A percentile compares a stretch with the other conserved stretches of the same genome.
These are phyloP conservation scores for Colletotrichum incanum DNA, from an alignment of 2,329 filamentous ascomycete species.

Conservation along the genomic window DNA sequence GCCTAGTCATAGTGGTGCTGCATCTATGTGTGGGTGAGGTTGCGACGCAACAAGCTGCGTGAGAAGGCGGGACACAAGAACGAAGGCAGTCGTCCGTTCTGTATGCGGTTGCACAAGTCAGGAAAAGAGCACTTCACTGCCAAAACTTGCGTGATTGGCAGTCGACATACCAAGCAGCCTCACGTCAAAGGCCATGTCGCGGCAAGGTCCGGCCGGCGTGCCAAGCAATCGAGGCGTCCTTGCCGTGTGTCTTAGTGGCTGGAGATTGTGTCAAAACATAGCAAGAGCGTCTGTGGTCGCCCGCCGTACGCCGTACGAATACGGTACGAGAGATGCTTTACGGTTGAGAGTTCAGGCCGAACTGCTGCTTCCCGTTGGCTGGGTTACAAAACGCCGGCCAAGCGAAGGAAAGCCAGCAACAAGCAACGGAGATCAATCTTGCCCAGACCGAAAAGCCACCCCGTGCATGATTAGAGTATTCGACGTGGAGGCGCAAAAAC, in stretches of 20 bases:
- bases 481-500: conserved; percentile 19
- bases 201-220: neutral
- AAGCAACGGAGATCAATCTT: conserved; percentile 30
- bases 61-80: neutral
- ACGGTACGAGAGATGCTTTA: neutral
- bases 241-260: neutral
- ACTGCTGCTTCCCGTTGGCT: neutral
- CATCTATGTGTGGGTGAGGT: neutral
- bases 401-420: conserved; percentile 26
- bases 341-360: neutral
- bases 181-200: neutral
- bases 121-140: too few species aligned
- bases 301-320: neutral
- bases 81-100: neutral
- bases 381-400: conserved; percentile 20
- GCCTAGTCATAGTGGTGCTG: neutral
- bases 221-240: neutral
- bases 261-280: neutral
- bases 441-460: conserved; percentile 23
- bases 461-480: conserved; percentile 24
- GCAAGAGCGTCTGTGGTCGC: neutral
- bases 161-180: neutral
- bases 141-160: too few species aligned
- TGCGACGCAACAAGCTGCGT: conserved; percentile 21
- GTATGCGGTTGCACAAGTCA: too few species aligned